Evolutionary conservation across 1,284 basidiomycete species (phyloP).

Genomic region (Trichosporon asahii): DNA sequence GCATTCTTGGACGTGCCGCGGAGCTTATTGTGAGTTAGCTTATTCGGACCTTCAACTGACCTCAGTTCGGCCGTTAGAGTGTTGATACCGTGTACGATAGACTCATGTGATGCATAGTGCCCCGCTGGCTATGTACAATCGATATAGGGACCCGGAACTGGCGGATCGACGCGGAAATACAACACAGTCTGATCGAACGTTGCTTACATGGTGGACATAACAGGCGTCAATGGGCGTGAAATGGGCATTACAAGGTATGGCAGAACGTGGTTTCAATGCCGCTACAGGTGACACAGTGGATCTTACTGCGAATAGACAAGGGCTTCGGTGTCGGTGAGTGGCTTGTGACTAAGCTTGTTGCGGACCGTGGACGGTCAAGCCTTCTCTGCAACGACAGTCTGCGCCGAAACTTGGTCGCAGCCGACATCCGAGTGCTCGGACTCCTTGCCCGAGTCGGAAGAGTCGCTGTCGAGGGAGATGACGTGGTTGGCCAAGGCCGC

Average conservation of each 20-base stretch:
- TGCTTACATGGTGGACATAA: not conserved
- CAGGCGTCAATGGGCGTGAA: slow-evolving; percentile 6
- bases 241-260: not conserved
- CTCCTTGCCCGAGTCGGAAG: slow-evolving; percentile 1
- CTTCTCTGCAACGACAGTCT: not conserved
- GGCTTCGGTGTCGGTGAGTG: not conserved
- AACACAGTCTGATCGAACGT: not conserved
- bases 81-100: slow-evolving; percentile 19
- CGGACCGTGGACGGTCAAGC: not conserved
- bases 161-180: not conserved
- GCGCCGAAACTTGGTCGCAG: not conserved
- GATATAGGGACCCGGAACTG: not conserved
- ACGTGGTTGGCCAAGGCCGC: not conserved
- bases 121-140: slow-evolving; percentile 16
- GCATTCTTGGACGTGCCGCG: slow-evolving; percentile 24
- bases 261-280: not conserved
- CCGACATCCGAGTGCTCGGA: not conserved
- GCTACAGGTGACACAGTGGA: not conserved
- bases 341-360: not conserved
- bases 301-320: not conserved
- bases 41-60: not conserved
- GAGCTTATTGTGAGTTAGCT: slow-evolving; percentile 25
- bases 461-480: slow-evolving; percentile 4
- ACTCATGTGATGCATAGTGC: slow-evolving; percentile 20
- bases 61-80: slow-evolving; percentile 25